phyloP scores from a whole-genome alignment of 202 grass and related monocot species.

The Panicum hallii region DNA sequence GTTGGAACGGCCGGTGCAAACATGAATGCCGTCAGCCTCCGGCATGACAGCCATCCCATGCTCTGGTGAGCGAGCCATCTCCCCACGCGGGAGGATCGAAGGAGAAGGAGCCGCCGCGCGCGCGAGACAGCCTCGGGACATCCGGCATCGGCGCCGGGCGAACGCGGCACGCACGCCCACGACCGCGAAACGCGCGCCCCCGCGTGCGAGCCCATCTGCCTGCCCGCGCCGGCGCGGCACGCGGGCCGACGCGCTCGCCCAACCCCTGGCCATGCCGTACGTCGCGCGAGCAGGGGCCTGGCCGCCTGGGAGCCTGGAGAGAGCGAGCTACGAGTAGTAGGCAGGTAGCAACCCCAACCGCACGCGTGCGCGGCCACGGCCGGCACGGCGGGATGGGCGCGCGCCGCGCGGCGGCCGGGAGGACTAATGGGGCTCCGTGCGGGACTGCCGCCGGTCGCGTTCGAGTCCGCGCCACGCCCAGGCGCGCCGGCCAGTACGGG shows the following conservation, averaged over 20 bases:
- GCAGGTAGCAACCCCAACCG: not conserved
- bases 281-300: not conserved
- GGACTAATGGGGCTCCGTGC: constrained; percentile 4
- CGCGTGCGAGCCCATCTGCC: constrained; percentile 20
- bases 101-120: not conserved
- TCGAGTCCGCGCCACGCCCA: not conserved
- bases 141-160: not conserved
- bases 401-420: not conserved
- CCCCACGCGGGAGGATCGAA: not conserved
- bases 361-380: not conserved
- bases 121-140: not conserved
- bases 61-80: not conserved
- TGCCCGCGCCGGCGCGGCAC: constrained; percentile 35
- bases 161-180: not conserved
- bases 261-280: constrained; percentile 1
- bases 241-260: constrained; percentile 14
- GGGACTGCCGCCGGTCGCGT: not conserved
- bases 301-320: not conserved
- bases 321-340: not conserved
- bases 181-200: not conserved
- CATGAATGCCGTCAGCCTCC: not conserved
- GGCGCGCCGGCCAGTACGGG: not conserved
- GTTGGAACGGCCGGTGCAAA: not conserved
- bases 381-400: not conserved
- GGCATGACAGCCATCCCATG: not conserved